These are phyloP conservation scores for Aspergillus fijiensis DNA, from an alignment of 2,329 filamentous ascomycete genomes.

Conservation along the genomic window DNA sequence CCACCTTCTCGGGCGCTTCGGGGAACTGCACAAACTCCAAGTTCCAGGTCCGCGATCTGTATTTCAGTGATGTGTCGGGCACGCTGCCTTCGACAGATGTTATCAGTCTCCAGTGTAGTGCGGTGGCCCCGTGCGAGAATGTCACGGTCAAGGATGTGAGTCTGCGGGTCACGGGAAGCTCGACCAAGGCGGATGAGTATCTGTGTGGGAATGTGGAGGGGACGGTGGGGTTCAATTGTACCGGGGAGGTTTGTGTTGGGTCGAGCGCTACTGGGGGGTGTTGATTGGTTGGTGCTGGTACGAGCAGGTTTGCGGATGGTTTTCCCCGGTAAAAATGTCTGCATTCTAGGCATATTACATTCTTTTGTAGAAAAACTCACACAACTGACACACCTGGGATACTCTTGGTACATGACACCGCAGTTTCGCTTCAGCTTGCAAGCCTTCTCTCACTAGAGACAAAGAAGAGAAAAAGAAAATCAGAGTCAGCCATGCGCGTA, in stretches of 20 bases:
- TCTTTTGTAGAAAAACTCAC: too few relatives aligned
- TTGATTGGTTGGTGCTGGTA: not conserved
- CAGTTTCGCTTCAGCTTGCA: too few relatives aligned
- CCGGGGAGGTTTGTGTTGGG: conserved; percentile 21
- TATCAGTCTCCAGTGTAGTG: conserved; percentile 35
- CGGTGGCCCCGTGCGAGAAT: conserved; percentile 27
- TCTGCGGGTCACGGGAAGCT: conserved; percentile 19
- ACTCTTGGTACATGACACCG: too few relatives aligned
- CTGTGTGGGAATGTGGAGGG: conserved; percentile 29
- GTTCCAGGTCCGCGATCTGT: conserved; percentile 42
- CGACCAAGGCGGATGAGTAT: conserved; percentile 21
- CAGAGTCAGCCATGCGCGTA: too few relatives aligned
- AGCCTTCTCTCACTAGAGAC: too few relatives aligned
- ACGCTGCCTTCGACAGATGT: conserved; percentile 21
- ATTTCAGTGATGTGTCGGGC: conserved; percentile 19
- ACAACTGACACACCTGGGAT: too few relatives aligned
- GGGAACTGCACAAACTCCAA: conserved; percentile 43
- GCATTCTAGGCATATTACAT: too few relatives aligned
- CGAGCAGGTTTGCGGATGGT: too few relatives aligned
- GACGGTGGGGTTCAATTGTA: conserved; percentile 26
- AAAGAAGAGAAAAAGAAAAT: too few relatives aligned
- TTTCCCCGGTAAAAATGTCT: too few relatives aligned
- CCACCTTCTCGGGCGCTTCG: conserved; percentile 34
- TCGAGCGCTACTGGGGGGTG: conserved; percentile 36
- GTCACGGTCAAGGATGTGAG: conserved; percentile 21